Conservation (phyloP, 2,329 filamentous ascomycete genomes). For the Colletotrichum lini region DNA sequence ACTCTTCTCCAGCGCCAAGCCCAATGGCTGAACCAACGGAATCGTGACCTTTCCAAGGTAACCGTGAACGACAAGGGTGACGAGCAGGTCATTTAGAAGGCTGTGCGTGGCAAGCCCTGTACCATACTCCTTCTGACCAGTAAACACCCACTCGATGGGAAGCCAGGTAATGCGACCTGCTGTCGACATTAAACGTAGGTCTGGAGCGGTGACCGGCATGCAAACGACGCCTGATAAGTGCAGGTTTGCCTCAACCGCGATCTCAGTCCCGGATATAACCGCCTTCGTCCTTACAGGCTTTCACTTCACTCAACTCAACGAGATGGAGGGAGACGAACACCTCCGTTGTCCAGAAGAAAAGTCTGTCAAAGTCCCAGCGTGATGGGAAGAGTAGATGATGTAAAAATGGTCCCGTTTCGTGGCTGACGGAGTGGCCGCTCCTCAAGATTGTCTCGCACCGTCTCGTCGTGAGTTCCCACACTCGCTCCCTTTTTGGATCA, state of each 20-base stretch:
- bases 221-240: slow-evolving; percentile 15
- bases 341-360: slow-evolving; percentile 35
- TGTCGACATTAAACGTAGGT: slow-evolving; percentile 25
- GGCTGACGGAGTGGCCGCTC: slow-evolving; percentile 15
- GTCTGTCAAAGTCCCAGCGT: slow-evolving; percentile 28
- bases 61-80: slow-evolving; percentile 6
- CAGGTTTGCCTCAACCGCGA: slow-evolving; percentile 34
- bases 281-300: background rate
- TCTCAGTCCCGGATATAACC: slow-evolving; percentile 23
- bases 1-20: slow-evolving; percentile 1
- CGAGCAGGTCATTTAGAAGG: slow-evolving; percentile 10
- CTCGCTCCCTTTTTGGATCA: slow-evolving; percentile 17
- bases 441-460: slow-evolving; percentile 14
- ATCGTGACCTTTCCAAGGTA: slow-evolving; percentile 1
- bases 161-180: slow-evolving; percentile 25
- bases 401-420: slow-evolving; percentile 28
- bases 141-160: slow-evolving; percentile 34
- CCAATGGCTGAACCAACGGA: slow-evolving; percentile 11
- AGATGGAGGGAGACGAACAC: slow-evolving; percentile 37
- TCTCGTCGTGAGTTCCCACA: slow-evolving; percentile 17
- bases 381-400: background rate
- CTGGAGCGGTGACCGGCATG: slow-evolving; percentile 36
- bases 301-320: slow-evolving; percentile 26
- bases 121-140: slow-evolving; percentile 14
- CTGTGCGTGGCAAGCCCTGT: background rate